Conservation (phyloP, 768 basidiomycete genomes). For the Suillus variegatus region DNA sequence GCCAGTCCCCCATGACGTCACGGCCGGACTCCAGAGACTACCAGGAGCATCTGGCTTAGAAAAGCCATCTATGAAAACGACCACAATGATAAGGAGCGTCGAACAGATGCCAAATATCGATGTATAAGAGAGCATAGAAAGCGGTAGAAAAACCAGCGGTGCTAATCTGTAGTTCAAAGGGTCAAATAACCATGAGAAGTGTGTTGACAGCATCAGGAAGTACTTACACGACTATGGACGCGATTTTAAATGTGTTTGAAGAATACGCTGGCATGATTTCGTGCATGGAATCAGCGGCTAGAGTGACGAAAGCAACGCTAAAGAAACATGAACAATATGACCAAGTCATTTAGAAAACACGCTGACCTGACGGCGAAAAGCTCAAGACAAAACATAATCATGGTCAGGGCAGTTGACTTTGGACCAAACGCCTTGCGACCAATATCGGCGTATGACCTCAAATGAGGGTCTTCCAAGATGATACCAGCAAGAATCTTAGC, state of each 20-base stretch:
- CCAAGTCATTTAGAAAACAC: background rate
- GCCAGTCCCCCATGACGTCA: constrained; percentile 60
- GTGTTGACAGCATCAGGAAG: background rate
- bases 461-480: constrained; percentile 64
- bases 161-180: constrained; percentile 49
- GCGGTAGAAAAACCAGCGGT: constrained; percentile 83
- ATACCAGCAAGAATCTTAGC: constrained; percentile 85
- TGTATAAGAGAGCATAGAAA: constrained; percentile 84
- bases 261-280: constrained; percentile 69
- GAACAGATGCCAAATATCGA: constrained; percentile 87
- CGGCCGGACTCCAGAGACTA: constrained; percentile 73
- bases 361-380: constrained; percentile 78
- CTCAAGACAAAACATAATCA: constrained; percentile 81
- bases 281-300: constrained; percentile 87
- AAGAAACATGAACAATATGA: constrained; percentile 5
- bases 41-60: constrained; percentile 74
- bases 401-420: constrained; percentile 63
- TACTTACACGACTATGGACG: constrained; percentile 69
- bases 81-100: constrained; percentile 68
- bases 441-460: constrained; percentile 88
- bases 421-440: constrained; percentile 87
- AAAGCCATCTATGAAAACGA: constrained; percentile 83
- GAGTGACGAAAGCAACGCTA: constrained; percentile 84
- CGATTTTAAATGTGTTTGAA: constrained; percentile 70
- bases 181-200: background rate